A percentile compares a stretch with the other conserved stretches of the same genome.
These are phyloP conservation scores for Schizochytrium sp. DNA, from an alignment of 108 stramenopile genomes.

Conservation along the genomic window DNA sequence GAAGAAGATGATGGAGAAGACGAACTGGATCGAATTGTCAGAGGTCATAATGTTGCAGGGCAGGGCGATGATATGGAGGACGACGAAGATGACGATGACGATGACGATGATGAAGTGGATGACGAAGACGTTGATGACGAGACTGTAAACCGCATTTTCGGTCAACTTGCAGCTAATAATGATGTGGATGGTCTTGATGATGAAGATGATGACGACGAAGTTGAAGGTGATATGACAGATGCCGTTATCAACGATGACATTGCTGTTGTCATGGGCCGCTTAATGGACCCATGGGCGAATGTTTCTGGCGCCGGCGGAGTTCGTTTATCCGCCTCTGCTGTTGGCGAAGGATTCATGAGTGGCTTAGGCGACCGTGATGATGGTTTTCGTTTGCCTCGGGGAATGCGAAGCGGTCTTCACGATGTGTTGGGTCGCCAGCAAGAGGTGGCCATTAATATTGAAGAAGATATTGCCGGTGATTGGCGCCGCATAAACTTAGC, in stretches of 20 bases:
- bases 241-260: not conserved
- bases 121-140: constrained; percentile 28
- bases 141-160: not conserved
- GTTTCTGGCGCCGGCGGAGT: no score
- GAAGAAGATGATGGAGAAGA: constrained; percentile 56
- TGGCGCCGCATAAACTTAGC: constrained; percentile 14
- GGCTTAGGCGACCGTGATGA: not conserved
- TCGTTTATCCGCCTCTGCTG: no score
- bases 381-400: not conserved
- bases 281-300: not conserved
- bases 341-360: not conserved
- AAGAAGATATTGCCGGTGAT: not conserved
- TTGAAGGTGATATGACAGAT: not conserved
- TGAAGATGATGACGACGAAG: constrained; percentile 64
- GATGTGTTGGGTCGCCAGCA: not conserved
- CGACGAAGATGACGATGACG: constrained; percentile 62
- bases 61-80: not conserved
- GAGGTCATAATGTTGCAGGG: not conserved
- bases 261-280: not conserved
- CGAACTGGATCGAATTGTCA: constrained; percentile 16
- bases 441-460: not conserved
- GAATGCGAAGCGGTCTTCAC: not conserved
- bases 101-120: not conserved
- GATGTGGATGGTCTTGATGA: constrained; percentile 61
- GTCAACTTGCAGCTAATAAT: not conserved